Evolutionary conservation across 805 yeast species (phyloP).

Genomic region (Ogataea trehalophila): DNA sequence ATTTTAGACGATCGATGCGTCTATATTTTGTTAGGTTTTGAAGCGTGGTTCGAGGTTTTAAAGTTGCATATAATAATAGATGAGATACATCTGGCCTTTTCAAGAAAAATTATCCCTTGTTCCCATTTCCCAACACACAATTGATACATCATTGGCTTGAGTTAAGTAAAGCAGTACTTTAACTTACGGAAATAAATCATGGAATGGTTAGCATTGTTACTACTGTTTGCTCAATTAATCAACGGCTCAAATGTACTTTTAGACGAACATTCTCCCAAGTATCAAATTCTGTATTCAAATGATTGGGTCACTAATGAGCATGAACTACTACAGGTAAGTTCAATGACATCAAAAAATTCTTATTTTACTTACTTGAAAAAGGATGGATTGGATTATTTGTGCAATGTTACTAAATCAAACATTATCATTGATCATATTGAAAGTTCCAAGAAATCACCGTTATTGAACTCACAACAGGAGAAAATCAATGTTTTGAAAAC

Average conservation of each 20-base stretch:
- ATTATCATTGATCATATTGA: neutral
- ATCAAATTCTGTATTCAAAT: slow-evolving; percentile 5
- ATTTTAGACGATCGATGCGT: too few relatives aligned
- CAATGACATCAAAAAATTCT: neutral
- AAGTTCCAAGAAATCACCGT: neutral
- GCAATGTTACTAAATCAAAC: slow-evolving; percentile 6
- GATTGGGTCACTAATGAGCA: slow-evolving; percentile 9
- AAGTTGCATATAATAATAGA: too few relatives aligned
- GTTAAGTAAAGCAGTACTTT: neutral
- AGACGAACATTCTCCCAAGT: slow-evolving; percentile 11
- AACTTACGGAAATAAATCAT: neutral
- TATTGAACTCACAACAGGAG: slow-evolving; percentile 6
- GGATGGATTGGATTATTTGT: slow-evolving; percentile 2
- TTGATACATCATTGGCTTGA: too few relatives aligned
- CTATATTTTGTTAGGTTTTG: too few relatives aligned
- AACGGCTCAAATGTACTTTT: slow-evolving; percentile 1
- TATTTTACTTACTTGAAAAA: neutral
- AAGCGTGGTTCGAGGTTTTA: too few relatives aligned
- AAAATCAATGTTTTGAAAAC: slow-evolving; percentile 17
- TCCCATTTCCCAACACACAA: too few relatives aligned
- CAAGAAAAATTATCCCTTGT: too few relatives aligned
- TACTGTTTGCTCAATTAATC: neutral
- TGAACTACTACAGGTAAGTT: neutral
- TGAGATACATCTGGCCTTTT: too few relatives aligned
- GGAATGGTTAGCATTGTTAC: neutral